These are phyloP conservation scores for Tricladium varicosporioides DNA, from an alignment of 2,329 filamentous ascomycete genomes.

Conservation along the genomic window DNA sequence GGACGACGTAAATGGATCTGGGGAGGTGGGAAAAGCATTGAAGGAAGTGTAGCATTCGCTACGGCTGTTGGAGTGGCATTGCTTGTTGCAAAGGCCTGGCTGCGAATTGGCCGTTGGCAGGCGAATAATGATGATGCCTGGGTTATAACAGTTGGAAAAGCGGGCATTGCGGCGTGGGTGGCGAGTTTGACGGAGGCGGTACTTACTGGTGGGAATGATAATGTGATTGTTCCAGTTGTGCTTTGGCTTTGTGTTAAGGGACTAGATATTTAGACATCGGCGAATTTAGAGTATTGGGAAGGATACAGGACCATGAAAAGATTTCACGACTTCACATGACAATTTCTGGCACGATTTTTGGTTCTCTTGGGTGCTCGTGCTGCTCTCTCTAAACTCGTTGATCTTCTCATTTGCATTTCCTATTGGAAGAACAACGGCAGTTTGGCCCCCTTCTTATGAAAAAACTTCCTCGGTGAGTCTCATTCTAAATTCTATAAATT, in stretches of 20 bases:
- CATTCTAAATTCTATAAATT: no score
- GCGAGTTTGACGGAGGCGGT: constrained; percentile 94
- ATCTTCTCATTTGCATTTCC: no score
- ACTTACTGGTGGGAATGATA: constrained; percentile 95
- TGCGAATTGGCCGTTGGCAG: constrained; percentile 74
- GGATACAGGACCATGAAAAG: no score
- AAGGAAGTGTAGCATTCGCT: constrained; percentile 82
- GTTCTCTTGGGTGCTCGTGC: no score
- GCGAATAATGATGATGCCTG: constrained; percentile 74
- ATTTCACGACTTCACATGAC: no score
- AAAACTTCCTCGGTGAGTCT: no score
- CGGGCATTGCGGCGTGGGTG: constrained; percentile 68
- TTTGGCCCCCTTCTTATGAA: no score
- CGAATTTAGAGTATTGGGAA: no score
- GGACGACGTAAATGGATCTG: constrained; percentile 91
- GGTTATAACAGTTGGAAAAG: constrained; percentile 67
- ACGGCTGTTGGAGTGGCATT: constrained; percentile 75
- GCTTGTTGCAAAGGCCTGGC: constrained; percentile 67
- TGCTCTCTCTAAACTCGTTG: no score
- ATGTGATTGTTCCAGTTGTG: constrained; percentile 91
- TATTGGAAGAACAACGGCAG: no score
- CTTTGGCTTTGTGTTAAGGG: constrained; percentile 91
- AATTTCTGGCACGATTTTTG: no score
- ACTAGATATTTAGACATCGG: constrained; percentile 32
- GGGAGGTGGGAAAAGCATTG: constrained; percentile 93